Evolutionary conservation across 768 basidiomycete species (phyloP).

Genomic region (Hemileccinum impolitum): DNA sequence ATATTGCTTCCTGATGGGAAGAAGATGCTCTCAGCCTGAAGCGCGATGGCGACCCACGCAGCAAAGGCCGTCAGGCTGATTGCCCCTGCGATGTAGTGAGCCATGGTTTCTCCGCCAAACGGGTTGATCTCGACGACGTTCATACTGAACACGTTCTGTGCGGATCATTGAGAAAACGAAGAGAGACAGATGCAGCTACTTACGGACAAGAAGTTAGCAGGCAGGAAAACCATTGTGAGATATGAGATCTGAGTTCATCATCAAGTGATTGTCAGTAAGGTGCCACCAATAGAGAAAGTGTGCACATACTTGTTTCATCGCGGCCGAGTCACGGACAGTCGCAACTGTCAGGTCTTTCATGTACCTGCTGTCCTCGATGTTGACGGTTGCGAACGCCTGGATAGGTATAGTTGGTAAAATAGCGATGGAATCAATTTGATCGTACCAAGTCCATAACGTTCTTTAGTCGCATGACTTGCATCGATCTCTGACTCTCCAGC

Average conservation of each 20-base stretch:
- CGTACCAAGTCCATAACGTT: constrained; percentile 35
- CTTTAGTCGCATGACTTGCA: constrained; percentile 29
- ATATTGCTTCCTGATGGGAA: constrained; percentile 13
- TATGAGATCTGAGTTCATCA: constrained; percentile 35
- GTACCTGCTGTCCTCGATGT: constrained; percentile 50
- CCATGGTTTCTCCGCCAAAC: constrained; percentile 26
- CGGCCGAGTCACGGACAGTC: constrained; percentile 40
- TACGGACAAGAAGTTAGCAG: constrained; percentile 44
- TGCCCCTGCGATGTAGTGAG: constrained; percentile 39
- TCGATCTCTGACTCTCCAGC: constrained; percentile 35
- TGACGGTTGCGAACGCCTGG: constrained; percentile 59
- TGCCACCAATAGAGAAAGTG: constrained; percentile 24
- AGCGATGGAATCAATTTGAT: background rate
- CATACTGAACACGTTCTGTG: constrained; percentile 54
- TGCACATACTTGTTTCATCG: constrained; percentile 32
- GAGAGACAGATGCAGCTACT: background rate
- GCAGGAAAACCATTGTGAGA: constrained; percentile 60
- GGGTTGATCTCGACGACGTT: constrained; percentile 45
- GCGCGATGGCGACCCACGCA: constrained; percentile 53
- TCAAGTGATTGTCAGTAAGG: no score
- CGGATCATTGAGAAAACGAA: constrained; percentile 2
- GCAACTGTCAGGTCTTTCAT: constrained; percentile 51
- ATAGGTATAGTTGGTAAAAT: background rate
- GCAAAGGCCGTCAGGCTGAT: constrained; percentile 47
- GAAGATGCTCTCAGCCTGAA: constrained; percentile 36